Conservation (phyloP, 1,139 yeast species). For the Oligophagozyma castellii region DNA sequence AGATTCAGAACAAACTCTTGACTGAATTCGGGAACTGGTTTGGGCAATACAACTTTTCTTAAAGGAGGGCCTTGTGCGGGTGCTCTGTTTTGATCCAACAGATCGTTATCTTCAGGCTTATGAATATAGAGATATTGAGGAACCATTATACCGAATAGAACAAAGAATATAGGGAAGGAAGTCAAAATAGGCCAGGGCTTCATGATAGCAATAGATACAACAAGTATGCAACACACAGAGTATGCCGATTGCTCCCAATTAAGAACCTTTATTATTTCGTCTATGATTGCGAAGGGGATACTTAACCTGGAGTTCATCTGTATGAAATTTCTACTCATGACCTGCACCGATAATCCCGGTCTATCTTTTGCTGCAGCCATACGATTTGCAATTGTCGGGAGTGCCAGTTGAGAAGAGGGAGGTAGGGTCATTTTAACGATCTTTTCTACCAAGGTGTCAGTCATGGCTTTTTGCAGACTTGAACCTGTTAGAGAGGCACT, state of each 20-base stretch:
- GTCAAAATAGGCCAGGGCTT: conserved; percentile 45
- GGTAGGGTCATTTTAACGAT: conserved; percentile 61
- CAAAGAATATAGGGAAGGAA: conserved; percentile 38
- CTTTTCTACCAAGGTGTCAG: conserved; percentile 61
- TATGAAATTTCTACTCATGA: conserved; percentile 59
- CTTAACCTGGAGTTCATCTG: conserved; percentile 52
- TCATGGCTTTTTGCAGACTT: conserved; percentile 29
- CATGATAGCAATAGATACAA: conserved; percentile 45
- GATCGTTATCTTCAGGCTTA: conserved; percentile 22
- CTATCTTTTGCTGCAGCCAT: conserved; percentile 45
- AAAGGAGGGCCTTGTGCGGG: conserved; percentile 45
- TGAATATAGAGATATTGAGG: conserved; percentile 49
- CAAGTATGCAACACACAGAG: conserved; percentile 44
- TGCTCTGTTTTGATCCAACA: conserved; percentile 33
- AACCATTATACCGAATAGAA: conserved; percentile 44
- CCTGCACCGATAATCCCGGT: conserved; percentile 56
- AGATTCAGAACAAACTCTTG: conserved; percentile 66
- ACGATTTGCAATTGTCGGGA: conserved; percentile 31
- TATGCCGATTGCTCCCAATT: conserved; percentile 54
- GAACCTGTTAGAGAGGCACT: conserved; percentile 3
- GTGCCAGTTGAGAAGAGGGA: conserved; percentile 33
- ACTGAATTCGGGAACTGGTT: conserved; percentile 68
- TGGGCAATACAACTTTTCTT: conserved; percentile 38
- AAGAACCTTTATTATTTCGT: conserved; percentile 38
- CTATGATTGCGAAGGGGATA: conserved; percentile 43